Base-by-base conservation (phyloP, 176 grass and related monocot species). In the Oryza punctata region DNA sequence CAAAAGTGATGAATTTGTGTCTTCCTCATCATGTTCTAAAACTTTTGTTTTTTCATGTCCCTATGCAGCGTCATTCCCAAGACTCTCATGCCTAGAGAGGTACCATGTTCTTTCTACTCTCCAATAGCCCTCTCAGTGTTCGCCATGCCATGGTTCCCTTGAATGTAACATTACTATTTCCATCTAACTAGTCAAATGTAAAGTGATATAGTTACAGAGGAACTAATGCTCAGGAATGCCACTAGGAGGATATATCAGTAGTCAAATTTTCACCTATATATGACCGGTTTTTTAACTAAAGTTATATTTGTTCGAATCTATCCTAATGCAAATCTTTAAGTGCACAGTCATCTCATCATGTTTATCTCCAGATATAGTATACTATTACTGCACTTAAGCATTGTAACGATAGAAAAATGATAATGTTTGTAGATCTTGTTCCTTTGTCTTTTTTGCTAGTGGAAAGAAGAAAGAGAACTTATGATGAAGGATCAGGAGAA, bases 21-120 rank as follows among this genome's bases (percentile, higher is more conserved):
- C 32, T 68, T 38, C 44, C 43, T 59, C 44, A 10, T 59, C 30
- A 19, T 46, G 0, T 33, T 63, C 52, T 69, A 81, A 86, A 67
- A 59, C 67, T 14, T 75, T 75, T 28, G 41, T 24, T 81, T 81
- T 81, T 60, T 88, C 69, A 89, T 89, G 25, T 75, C 73, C 79
- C 65, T 77, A 78, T 80, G 81, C 76, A 89, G 87, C 76, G 81
- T 89, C 24, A 89, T 89, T 89, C 87, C 87, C 87, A 89, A 89
- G 87, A 84, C 87, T 1, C 81, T 89, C 26, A 89, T 89, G 87
- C 87, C 87, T 80, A 84, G 81, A 89, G 87, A 89, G 87, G 87
- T 89, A 89, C 49, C 61, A 32, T 89, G 52, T 29, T 57, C 18
- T 52, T 73, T 72, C 61, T 79, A 52, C 43, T 52, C 63, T 85